These are phyloP conservation scores for Xylaria sp. DNA, from an alignment of 2,329 filamentous ascomycete species.

Conservation along the genomic window DNA sequence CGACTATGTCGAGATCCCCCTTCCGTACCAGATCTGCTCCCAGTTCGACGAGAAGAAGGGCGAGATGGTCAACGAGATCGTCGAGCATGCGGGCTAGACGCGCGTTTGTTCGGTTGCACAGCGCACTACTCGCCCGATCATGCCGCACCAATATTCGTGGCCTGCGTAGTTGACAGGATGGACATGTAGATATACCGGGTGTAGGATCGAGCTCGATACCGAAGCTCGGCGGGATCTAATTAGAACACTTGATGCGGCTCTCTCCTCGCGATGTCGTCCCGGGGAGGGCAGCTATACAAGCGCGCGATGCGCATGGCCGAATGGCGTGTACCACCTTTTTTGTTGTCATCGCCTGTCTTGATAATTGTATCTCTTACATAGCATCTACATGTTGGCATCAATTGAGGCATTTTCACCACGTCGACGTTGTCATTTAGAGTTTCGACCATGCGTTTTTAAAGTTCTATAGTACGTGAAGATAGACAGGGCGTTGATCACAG, in stretches of 20 bases:
- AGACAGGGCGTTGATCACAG: too few relatives aligned
- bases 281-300: neutral
- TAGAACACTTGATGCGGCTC: neutral
- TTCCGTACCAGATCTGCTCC: constrained; percentile 89
- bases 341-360: constrained; percentile 4
- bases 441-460: too few relatives aligned
- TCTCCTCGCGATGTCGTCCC: neutral
- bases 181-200: neutral
- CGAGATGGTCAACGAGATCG: constrained; percentile 87
- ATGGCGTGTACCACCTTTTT: neutral
- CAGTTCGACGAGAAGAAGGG: constrained; percentile 72
- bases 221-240: neutral
- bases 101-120: too few relatives aligned
- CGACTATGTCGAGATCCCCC: constrained; percentile 84
- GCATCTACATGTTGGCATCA: constrained; percentile 26
- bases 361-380: constrained; percentile 33
- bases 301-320: constrained; percentile 12
- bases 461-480: too few relatives aligned
- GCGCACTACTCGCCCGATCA: neutral
- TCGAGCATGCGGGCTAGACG: constrained; percentile 82
- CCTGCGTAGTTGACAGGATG: neutral
- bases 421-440: neutral
- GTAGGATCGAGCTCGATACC: neutral
- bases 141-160: neutral
- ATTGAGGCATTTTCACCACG: constrained; percentile 16